Conservation (phyloP, 2,329 filamentous ascomycete species). For the Cercospora sp. region DNA sequence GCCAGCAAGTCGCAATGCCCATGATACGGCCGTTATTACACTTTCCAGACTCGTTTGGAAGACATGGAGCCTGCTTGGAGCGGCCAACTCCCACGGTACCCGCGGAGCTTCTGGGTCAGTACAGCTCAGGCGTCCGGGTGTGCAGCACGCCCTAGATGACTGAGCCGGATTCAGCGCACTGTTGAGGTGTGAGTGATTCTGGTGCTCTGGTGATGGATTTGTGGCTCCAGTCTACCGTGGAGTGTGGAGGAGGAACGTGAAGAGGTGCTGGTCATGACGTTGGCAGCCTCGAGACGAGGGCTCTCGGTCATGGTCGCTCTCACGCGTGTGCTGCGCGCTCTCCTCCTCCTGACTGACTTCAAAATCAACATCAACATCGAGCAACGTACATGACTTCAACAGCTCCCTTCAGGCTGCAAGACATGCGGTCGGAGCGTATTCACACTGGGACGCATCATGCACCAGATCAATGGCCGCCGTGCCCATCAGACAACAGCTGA, state of each 20-base stretch:
- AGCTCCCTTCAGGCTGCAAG: not conserved
- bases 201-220: not conserved
- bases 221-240: not conserved
- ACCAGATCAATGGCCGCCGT: not conserved
- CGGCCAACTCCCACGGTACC: not conserved
- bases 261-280: not conserved
- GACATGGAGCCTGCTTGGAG: not conserved
- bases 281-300: not conserved
- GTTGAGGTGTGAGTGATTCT: too few species aligned
- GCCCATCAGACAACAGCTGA: not conserved
- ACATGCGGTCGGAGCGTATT: not conserved
- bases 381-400: not conserved
- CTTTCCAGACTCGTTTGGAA: not conserved
- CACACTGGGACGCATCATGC: not conserved
- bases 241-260: not conserved
- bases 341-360: not conserved
- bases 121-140: not conserved
- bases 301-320: not conserved
- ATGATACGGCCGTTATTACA: not conserved
- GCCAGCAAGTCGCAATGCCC: not conserved
- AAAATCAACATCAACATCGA: not conserved
- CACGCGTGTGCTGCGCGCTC: not conserved
- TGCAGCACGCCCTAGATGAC: too few species aligned
- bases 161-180: too few species aligned
- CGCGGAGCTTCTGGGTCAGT: not conserved